Evolutionary conservation across 257 asterid species (phyloP).

Genomic region (Primulina tabacum): DNA sequence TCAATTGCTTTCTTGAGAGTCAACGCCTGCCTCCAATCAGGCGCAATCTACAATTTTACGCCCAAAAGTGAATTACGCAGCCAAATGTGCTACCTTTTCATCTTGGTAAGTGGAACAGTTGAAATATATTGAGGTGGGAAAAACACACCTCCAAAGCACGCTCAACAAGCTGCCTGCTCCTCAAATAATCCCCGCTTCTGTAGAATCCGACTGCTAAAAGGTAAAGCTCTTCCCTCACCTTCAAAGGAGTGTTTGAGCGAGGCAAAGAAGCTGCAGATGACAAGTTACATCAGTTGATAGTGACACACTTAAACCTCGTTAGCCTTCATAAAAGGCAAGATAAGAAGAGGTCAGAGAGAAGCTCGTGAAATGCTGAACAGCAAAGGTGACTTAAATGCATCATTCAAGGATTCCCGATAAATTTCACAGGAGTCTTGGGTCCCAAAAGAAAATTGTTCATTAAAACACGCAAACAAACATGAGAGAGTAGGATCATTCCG

Average conservation of each 20-base stretch:
- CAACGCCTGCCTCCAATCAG: constrained; percentile 89
- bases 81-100: background rate
- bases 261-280: constrained; percentile 65
- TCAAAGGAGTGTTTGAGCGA: constrained; percentile 46
- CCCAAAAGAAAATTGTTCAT: constrained; percentile 10
- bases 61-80: constrained; percentile 2
- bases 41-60: constrained; percentile 52
- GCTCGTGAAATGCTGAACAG: too few relatives aligned
- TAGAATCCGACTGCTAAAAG: constrained; percentile 84
- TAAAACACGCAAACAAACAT: background rate
- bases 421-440: background rate
- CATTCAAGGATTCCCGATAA: background rate
- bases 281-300: constrained; percentile 23
- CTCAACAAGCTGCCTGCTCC: constrained; percentile 80
- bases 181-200: constrained; percentile 73
- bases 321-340: background rate
- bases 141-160: constrained; percentile 74
- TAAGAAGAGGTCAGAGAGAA: too few relatives aligned
- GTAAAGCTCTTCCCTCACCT: constrained; percentile 64
- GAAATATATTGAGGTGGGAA: too few relatives aligned
- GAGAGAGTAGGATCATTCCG: background rate
- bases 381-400: background rate
- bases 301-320: constrained; percentile 19
- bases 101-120: background rate
- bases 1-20: constrained; percentile 79